Evolutionary conservation across 2,329 filamentous ascomycete species (phyloP), one percentile per base, ranked within the genome.

Genomic region (Stagonosporopsis chrysanthemi): DNA sequence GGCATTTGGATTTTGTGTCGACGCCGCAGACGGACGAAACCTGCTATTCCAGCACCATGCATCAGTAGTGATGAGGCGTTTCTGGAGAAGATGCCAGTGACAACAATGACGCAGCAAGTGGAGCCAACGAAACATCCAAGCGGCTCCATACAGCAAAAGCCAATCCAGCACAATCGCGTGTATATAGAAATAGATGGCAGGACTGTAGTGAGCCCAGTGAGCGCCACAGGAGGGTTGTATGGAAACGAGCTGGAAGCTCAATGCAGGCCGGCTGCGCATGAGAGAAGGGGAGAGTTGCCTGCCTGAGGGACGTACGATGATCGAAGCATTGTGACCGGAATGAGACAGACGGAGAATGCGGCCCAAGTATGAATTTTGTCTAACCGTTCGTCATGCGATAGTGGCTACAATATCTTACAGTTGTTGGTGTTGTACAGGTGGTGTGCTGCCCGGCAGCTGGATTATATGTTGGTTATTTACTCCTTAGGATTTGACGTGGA

Each of bases 401-500:
- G 33, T 43, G 48, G 48, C 26, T 49, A 52, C 23, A 24, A 9
- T 52, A 44, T 60, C 14, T 47, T 60, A 49, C 49, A 60, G 22
- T 29, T 19, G 35, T 48, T 12, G 12, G 33, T 58, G 39, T 52
- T 57, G 56, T 62, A 60, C 52, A 55, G 43, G 52, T 42, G 51
- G 58, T 6, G 39, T 49, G 52, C 50, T 45, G 54, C 12, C 40
- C 31, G 40, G 46, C 44, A 47, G 56, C 53, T 56, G 22, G 35
- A 39, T 12, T 31, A 7, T 28, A 22, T 24, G 9, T 33, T 26
- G 23, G 26, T 12, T 2, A 42, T 23, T 43, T 46, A 61, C 31
- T 66, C 65, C 29, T 65, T 31, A 36, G 62, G 38, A 14, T 63
- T 65, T 7, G 56, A 9, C 23, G 64, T 57, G 2, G 55, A 39